Conservation (phyloP, 2,329 filamentous ascomycete species). For the Leptographium wingfieldii region DNA sequence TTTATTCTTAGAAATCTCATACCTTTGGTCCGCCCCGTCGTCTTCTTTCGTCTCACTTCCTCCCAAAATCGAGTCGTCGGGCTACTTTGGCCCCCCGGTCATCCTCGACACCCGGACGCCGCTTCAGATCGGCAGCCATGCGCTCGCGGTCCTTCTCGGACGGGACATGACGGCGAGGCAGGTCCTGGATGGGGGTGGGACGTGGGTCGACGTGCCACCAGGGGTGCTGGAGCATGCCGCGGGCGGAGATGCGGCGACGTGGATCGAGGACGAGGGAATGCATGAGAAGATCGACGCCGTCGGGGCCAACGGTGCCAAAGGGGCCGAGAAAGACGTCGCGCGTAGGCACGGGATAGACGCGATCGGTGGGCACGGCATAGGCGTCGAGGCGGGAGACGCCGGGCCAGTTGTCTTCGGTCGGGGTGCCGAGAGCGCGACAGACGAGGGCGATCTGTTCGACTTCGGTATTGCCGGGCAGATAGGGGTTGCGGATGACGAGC, state of each 20-base stretch:
- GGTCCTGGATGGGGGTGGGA: constrained; percentile 67
- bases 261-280: constrained; percentile 78
- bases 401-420: constrained; percentile 90
- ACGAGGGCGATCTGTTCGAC: constrained; percentile 78
- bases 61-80: constrained; percentile 67
- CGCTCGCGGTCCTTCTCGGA: constrained; percentile 35
- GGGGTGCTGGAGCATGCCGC: constrained; percentile 63
- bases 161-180: constrained; percentile 65
- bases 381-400: constrained; percentile 70
- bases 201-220: constrained; percentile 81
- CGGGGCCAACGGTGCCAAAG: constrained; percentile 68
- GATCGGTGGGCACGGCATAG: constrained; percentile 53
- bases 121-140: constrained; percentile 63
- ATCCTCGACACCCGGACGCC: constrained; percentile 52
- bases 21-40: no score
- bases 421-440: constrained; percentile 74
- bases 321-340: constrained; percentile 60
- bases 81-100: constrained; percentile 63
- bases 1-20: no score
- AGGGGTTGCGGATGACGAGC: constrained; percentile 69
- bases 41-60: constrained; percentile 15
- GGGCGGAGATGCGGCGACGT: constrained; percentile 66
- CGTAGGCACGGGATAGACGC: constrained; percentile 46
- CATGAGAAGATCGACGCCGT: constrained; percentile 81
- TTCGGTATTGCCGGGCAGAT: constrained; percentile 73